Evolutionary conservation across 441 rosid genomes (phyloP), one percentile per base, ranked within the genome.

Genomic region (Raphanus hybrid): DNA sequence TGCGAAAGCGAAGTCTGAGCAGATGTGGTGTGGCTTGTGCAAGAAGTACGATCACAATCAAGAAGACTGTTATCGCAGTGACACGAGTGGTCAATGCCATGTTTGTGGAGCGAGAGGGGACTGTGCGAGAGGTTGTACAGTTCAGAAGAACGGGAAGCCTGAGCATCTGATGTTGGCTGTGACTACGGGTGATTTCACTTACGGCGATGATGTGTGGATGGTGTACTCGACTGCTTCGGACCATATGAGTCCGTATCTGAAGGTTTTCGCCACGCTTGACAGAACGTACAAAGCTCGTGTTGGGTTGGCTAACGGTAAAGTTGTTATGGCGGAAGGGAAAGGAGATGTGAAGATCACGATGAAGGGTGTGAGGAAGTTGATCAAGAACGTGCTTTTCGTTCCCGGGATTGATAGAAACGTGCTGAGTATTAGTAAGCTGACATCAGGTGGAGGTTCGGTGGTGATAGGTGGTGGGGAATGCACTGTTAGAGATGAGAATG

Each of bases 221-320:
- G 58, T 52, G 3, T 52, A 52, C 58, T 52, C 58, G 20, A 14
- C 58, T 52, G 58, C 58, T 52, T 52, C 58, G 58, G 58, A 52
- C 9, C 58, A 52, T 20, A 52, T 52, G 58, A 14, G 9, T 52
- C 58, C 58, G 58, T 52, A 14, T 14, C 9, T 52, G 58, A 52
- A 52, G 58, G 3, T 2, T 2, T 52, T 15, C 58, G 3, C 58
- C 8, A 52, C 58, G 8, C 3, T 52, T 0, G 58, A 52, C 2
- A 52, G 58, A 14, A 14, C 58, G 18, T 52, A 52, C 58, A 52
- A 52, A 1, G 58, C 20, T 14, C 57, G 58, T 14, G 58, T 52
- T 52, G 58, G 58, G 0, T 0, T 52, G 58, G 58, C 58, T 52
- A 2, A 52, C 6, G 58, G 58, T 0, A 6, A 1, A 1, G 8